Evolutionary conservation across 2,329 filamentous ascomycete species (phyloP).

Genomic region (Chrysoporthe deuterocubensis): DNA sequence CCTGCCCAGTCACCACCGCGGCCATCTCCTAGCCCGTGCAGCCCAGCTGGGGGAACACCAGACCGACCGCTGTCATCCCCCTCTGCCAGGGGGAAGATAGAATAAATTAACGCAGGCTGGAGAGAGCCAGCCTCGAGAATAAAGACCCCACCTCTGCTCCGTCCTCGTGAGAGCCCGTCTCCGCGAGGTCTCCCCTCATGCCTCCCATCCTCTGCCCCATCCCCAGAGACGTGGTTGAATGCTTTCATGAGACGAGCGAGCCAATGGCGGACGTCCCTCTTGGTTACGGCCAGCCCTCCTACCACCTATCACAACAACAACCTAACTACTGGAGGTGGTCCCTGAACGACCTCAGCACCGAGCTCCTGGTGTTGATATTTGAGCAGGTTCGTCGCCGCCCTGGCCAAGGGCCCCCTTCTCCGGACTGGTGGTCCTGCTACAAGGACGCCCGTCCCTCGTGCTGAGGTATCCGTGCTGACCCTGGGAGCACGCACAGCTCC

Average conservation of each 20-base stretch:
- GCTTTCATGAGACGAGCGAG: conserved; percentile 19
- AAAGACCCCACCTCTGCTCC: conserved; percentile 13
- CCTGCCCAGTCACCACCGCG: not conserved
- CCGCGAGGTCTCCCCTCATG: conserved; percentile 18
- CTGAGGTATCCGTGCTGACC: conserved; percentile 10
- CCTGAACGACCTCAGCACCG: conserved; percentile 45
- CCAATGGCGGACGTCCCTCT: conserved; percentile 33
- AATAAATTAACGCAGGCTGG: not conserved
- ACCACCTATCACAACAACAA: conserved; percentile 14
- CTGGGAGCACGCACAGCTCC: conserved; percentile 39
- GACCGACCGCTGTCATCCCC: not conserved
- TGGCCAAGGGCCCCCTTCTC: not conserved
- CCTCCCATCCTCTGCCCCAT: conserved; percentile 14
- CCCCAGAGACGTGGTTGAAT: conserved; percentile 17
- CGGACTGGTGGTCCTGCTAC: not conserved
- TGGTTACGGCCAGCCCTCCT: conserved; percentile 30
- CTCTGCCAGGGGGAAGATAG: not conserved
- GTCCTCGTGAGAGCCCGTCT: conserved; percentile 19
- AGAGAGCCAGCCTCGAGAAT: conserved; percentile 14
- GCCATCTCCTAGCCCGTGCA: not conserved
- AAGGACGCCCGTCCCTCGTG: too few species aligned
- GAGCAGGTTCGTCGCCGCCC: conserved; percentile 40
- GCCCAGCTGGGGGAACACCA: not conserved
- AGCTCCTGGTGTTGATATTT: conserved; percentile 48
- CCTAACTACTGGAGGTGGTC: conserved; percentile 33